A percentile compares a stretch with the other conserved stretches of the same genome.
These are phyloP conservation scores for Ceratocystis diversiconidia DNA, from an alignment of 2,329 filamentous ascomycete genomes.

Conservation along the genomic window DNA sequence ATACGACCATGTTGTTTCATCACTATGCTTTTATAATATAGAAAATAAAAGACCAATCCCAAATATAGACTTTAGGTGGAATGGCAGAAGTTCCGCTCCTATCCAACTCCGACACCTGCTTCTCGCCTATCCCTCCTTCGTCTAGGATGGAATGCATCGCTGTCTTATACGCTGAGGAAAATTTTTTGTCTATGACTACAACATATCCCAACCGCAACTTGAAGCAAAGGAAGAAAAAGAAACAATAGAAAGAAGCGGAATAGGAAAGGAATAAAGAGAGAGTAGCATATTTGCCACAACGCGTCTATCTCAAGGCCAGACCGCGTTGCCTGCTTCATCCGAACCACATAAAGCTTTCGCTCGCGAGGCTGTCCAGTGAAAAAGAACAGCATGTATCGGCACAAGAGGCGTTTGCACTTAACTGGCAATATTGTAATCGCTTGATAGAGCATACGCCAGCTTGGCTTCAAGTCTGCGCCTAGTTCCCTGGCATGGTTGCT, in stretches of 20 bases:
- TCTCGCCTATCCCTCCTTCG: no score
- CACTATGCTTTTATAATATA: background rate
- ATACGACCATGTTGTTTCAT: background rate
- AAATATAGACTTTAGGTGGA: constrained; percentile 12
- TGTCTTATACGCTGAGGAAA: background rate
- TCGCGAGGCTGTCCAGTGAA: constrained; percentile 8
- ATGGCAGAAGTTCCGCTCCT: constrained; percentile 7
- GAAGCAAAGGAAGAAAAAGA: background rate
- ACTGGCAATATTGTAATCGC: background rate
- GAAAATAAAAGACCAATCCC: constrained; percentile 8
- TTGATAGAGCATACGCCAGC: background rate
- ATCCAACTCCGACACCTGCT: background rate
- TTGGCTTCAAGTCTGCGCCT: constrained; percentile 1
- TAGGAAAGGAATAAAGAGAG: background rate
- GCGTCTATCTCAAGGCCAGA: constrained; percentile 14
- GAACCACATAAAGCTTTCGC: constrained; percentile 15
- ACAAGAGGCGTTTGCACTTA: background rate
- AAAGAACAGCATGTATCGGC: background rate
- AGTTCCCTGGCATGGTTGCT: constrained; percentile 7
- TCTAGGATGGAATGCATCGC: background rate
- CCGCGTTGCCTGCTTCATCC: constrained; percentile 13
- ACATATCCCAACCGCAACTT: background rate
- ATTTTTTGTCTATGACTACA: background rate
- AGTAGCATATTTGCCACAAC: constrained; percentile 12
- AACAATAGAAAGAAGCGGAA: background rate